A percentile compares a stretch with the other conserved stretches of the same genome.
phyloP scores from a whole-genome alignment of 768 basidiomycete genomes.

The Pleurotus platypus region DNA sequence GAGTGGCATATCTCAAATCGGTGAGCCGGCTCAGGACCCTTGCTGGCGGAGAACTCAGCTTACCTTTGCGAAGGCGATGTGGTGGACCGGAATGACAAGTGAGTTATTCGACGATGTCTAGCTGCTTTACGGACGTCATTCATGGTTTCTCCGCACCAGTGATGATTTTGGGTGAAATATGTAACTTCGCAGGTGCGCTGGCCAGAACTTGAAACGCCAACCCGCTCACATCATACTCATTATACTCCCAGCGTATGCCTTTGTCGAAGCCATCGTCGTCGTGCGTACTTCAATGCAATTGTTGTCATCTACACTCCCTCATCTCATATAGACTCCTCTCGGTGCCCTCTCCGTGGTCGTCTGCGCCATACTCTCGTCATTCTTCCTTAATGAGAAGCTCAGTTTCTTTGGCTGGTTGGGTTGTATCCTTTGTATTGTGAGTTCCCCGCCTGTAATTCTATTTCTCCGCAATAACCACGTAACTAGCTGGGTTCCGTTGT shows the following conservation, averaged over 20 bases:
- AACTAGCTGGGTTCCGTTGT: conserved; percentile 77
- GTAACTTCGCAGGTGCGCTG: conserved; percentile 75
- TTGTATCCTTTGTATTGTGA: conserved; percentile 84
- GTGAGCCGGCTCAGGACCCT: conserved; percentile 38
- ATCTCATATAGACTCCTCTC: conserved; percentile 69
- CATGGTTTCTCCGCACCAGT: conserved; percentile 32
- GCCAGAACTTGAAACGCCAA: conserved; percentile 24
- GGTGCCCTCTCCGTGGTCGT: conserved; percentile 96
- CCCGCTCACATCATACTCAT: conserved; percentile 9
- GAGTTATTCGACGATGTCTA: conserved; percentile 20
- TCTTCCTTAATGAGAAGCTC: conserved; percentile 90
- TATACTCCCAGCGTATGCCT: conserved; percentile 65
- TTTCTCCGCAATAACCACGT: conserved; percentile 5
- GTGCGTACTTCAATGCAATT: conserved; percentile 36
- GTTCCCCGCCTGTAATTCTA: conserved; percentile 22
- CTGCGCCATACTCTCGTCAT: conserved; percentile 87
- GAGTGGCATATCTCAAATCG: conserved; percentile 93
- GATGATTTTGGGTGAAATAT: conserved; percentile 90
- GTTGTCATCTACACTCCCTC: conserved; percentile 3
- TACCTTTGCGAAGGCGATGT: conserved; percentile 54
- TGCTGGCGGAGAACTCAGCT: too few species aligned
- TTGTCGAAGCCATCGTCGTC: conserved; percentile 90
- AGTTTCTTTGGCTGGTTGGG: conserved; percentile 98
- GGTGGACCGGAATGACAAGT: conserved; percentile 95
- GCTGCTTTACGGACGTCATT: too few species aligned